Evolutionary conservation across 192 early-diverging fungal genomes (phyloP).

Genomic region (Umbelopsis vinacea): DNA sequence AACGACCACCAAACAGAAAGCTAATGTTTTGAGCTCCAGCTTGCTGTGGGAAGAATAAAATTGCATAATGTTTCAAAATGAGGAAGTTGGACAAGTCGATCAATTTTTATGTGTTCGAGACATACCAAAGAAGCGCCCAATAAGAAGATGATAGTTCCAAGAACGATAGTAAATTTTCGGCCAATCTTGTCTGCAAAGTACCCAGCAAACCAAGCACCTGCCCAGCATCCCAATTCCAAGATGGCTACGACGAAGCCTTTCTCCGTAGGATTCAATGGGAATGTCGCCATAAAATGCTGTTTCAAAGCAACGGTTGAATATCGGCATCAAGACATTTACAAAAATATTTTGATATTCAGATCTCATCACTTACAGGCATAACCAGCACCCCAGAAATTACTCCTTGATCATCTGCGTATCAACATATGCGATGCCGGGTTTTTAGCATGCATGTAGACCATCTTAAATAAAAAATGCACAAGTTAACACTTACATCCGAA

Average conservation of each 20-base stretch:
- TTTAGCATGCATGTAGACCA: not conserved
- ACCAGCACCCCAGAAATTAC: slow-evolving; percentile 44
- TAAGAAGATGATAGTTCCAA: slow-evolving; percentile 67
- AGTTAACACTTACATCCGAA: slow-evolving; percentile 42
- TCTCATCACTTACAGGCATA: slow-evolving; percentile 26
- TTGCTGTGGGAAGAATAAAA: slow-evolving; percentile 31
- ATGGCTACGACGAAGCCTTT: slow-evolving; percentile 54
- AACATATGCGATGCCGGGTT: not conserved
- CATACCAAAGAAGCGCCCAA: slow-evolving; percentile 35
- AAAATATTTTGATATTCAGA: not conserved
- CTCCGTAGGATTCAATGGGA: slow-evolving; percentile 30
- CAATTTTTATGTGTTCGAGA: too few species aligned
- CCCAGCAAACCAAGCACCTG: slow-evolving; percentile 59
- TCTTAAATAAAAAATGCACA: not conserved
- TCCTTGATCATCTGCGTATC: slow-evolving; percentile 39
- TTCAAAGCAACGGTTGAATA: not conserved
- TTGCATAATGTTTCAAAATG: slow-evolving; percentile 19
- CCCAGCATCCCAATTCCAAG: slow-evolving; percentile 65
- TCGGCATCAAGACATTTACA: not conserved
- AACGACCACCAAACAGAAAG: slow-evolving; percentile 56
- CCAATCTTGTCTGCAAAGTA: slow-evolving; percentile 64
- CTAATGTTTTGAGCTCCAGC: slow-evolving; percentile 35
- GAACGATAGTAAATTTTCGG: slow-evolving; percentile 58
- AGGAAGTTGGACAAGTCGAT: not conserved
- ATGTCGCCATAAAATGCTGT: slow-evolving; percentile 21